These are phyloP conservation scores for Geotrichum klebahnii DNA, from an alignment of 1,139 yeast species.

Conservation along the genomic window DNA sequence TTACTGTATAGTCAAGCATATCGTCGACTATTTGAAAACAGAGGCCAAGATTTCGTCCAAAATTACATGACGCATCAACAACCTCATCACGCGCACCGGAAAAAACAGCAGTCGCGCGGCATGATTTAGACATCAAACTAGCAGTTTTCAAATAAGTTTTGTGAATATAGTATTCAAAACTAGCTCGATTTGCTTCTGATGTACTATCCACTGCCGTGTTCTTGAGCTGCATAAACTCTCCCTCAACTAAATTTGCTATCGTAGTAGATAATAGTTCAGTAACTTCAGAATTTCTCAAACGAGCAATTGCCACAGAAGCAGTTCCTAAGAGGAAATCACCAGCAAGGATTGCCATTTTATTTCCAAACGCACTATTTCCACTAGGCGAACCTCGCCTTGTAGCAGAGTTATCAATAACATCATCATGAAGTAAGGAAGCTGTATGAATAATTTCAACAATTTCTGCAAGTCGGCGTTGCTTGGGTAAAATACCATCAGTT, in stretches of 20 bases:
- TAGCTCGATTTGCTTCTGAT: slow-evolving; percentile 73
- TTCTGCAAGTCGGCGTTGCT: slow-evolving; percentile 91
- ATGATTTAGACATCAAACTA: slow-evolving; percentile 88
- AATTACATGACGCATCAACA: slow-evolving; percentile 81
- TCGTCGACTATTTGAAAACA: slow-evolving; percentile 97
- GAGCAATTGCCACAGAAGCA: slow-evolving; percentile 92
- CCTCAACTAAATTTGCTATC: slow-evolving; percentile 94
- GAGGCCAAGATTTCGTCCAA: slow-evolving; percentile 88
- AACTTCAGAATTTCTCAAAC: slow-evolving; percentile 93
- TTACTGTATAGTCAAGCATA: slow-evolving; percentile 86
- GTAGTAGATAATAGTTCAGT: slow-evolving; percentile 92
- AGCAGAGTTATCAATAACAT: slow-evolving; percentile 90
- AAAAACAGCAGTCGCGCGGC: slow-evolving; percentile 88
- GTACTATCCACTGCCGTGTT: slow-evolving; percentile 69
- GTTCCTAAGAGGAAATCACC: slow-evolving; percentile 94
- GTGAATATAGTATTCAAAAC: slow-evolving; percentile 90
- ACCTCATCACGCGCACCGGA: slow-evolving; percentile 75
- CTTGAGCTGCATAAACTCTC: slow-evolving; percentile 96
- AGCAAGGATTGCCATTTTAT: slow-evolving; percentile 95
- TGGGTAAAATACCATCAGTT: slow-evolving; percentile 66
- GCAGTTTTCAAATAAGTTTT: slow-evolving; percentile 95
- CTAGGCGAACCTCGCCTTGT: slow-evolving; percentile 86
- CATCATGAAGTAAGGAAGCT: slow-evolving; percentile 94
- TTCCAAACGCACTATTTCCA: slow-evolving; percentile 90
- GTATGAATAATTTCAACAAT: slow-evolving; percentile 98